Conservation (phyloP, 2,329 filamentous ascomycete genomes). For the Didymella keratinophila region DNA sequence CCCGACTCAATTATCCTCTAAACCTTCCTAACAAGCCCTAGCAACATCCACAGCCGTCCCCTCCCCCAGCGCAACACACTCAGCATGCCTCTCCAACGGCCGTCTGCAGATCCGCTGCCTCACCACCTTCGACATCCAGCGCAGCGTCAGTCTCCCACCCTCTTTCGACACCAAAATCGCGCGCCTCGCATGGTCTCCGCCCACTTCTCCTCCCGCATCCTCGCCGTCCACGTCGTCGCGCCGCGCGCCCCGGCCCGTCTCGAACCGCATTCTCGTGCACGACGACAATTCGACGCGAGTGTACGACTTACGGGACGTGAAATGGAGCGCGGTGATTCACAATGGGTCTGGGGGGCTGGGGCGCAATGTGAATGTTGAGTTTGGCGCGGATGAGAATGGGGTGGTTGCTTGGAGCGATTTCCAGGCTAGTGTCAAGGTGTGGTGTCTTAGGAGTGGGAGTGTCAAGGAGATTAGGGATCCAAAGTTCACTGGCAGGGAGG, state of each 20-base stretch:
- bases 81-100: slow-evolving; percentile 49
- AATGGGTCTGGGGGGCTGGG: slow-evolving; percentile 60
- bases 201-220: slow-evolving; percentile 6
- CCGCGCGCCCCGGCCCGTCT: slow-evolving; percentile 27
- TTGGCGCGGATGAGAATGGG: slow-evolving; percentile 53
- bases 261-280: slow-evolving; percentile 52
- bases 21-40: slow-evolving; percentile 24
- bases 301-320: slow-evolving; percentile 53
- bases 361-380: slow-evolving; percentile 55
- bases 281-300: slow-evolving; percentile 52
- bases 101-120: slow-evolving; percentile 53
- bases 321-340: slow-evolving; percentile 55
- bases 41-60: slow-evolving; percentile 47
- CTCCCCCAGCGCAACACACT: slow-evolving; percentile 51
- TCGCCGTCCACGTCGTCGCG: slow-evolving; percentile 33
- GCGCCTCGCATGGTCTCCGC: slow-evolving; percentile 50
- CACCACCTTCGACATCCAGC: slow-evolving; percentile 46
- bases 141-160: slow-evolving; percentile 46
- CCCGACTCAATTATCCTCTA: too few relatives aligned
- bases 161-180: slow-evolving; percentile 41
- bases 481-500: slow-evolving; percentile 48
- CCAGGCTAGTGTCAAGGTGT: slow-evolving; percentile 52
- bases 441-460: slow-evolving; percentile 55
- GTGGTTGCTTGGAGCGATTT: slow-evolving; percentile 56
- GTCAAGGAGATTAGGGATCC: slow-evolving; percentile 58